phyloP scores from a whole-genome alignment of 805 yeast genomes.

The Saturnispora galanensis region DNA sequence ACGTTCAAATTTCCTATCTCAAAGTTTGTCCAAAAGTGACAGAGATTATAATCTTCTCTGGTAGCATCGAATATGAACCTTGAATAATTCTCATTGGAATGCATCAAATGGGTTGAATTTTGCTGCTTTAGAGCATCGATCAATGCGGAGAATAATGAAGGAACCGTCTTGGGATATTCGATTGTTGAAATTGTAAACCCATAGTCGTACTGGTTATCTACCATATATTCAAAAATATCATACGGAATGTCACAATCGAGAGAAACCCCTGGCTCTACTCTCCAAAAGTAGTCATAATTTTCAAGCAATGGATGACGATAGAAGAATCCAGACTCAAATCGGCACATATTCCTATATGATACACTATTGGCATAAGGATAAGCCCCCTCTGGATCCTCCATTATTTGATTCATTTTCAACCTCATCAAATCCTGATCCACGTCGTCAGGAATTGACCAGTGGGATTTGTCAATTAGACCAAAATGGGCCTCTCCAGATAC shows the following conservation, averaged over 20 bases:
- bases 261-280: conserved; percentile 78
- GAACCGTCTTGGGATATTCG: conserved; percentile 61
- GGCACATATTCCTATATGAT: conserved; percentile 79
- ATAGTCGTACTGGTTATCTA: conserved; percentile 54
- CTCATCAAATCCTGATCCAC: conserved; percentile 17
- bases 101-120: conserved; percentile 30
- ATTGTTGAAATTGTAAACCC: conserved; percentile 68
- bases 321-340: conserved; percentile 81
- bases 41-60: conserved; percentile 57
- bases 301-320: conserved; percentile 58
- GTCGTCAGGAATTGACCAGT: conserved; percentile 60
- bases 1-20: conserved; percentile 67
- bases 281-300: conserved; percentile 81
- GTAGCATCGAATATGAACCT: conserved; percentile 51
- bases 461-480: conserved; percentile 49
- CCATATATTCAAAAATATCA: conserved; percentile 68
- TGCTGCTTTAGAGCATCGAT: conserved; percentile 26
- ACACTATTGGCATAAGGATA: conserved; percentile 54
- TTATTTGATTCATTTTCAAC: conserved; percentile 11
- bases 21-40: conserved; percentile 88
- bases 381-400: conserved; percentile 25
- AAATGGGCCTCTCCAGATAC: conserved; percentile 56
- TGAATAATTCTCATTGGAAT: conserved; percentile 35
- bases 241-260: conserved; percentile 69
- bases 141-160: conserved; percentile 36